Base-by-base conservation (phyloP, 2,329 filamentous ascomycete genomes). In the Allantophomopsis cytisporea region DNA sequence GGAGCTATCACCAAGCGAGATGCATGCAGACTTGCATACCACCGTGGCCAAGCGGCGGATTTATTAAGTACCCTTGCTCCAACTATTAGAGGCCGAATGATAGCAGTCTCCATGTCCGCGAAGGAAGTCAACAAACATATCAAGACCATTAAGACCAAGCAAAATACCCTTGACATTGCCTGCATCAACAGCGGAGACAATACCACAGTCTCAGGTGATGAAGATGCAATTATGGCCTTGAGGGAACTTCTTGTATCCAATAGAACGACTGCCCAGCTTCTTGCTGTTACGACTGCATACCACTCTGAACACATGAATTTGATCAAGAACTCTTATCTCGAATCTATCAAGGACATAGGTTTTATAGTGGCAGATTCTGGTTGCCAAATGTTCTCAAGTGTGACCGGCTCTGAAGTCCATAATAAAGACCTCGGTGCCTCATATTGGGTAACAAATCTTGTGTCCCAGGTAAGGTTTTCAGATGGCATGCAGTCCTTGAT, bases 361-460 rank as follows among this genome's bases (percentile, higher is more conserved):
- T 8, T 14, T 37, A 17, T 39, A 5, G 41, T 45, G 7, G 20
- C 5, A 5, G 15, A 10, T 15, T 31, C 21, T n/a, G 36, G 7
- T 7, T 14, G 20, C 14, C 14, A 30, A 23, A 66, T 68, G 60
- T 57, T 63, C 41, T 67, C 64, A 0, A 60, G 63, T 0, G 57
- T 65, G 13, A 36, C 35, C 11, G 35, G 35, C 7, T 17, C n/a
- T 14, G 8, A 39, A 39, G 21, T 28, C 13, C 5, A 12, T 2
- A 13, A 18, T 8, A 10, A 11, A 12, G 36, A 40, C 4, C 32
- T 49, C 2, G 39, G 38, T n/a, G 23, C 40, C 10, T 18, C 28
- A 4, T 71, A 71, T 46, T 71, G 67, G 67, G 51, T 53, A 3
- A 44, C 50, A 4, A 70, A 69, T 39, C 47, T 70, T 45, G 53